These are phyloP conservation scores for Hawksworthiomyces lignivorus DNA, from an alignment of 2,329 filamentous ascomycete species.

Conservation along the genomic window DNA sequence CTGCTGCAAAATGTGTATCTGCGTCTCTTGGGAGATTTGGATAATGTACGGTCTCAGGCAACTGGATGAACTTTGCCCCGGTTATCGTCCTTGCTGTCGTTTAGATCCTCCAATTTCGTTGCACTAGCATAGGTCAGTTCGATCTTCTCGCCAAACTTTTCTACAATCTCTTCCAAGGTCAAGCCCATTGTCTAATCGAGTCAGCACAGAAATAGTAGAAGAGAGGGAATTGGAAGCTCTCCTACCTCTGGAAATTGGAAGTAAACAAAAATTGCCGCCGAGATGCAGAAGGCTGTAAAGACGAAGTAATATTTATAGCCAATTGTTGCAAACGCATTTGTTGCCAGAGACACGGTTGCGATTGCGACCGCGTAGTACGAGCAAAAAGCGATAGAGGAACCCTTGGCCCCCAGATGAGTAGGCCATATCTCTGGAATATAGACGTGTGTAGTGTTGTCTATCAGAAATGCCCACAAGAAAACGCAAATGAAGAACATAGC, in stretches of 20 bases:
- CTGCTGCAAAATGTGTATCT: too few species aligned
- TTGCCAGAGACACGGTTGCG: background rate
- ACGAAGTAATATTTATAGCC: slow-evolving; percentile 2
- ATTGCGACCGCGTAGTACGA: slow-evolving; percentile 3
- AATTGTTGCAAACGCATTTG: background rate
- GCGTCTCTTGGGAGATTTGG: too few species aligned
- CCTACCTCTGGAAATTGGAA: slow-evolving; percentile 2
- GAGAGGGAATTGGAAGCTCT: too few species aligned
- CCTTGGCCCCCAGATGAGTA: slow-evolving; percentile 1
- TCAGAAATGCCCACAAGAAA: background rate
- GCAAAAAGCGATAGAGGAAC: slow-evolving; percentile 16
- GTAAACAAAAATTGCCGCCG: background rate
- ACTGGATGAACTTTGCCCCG: too few species aligned
- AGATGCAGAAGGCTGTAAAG: background rate
- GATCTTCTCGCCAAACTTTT: slow-evolving; percentile 1
- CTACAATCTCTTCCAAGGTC: background rate
- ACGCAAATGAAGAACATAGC: slow-evolving; percentile 2
- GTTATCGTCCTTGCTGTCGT: too few species aligned
- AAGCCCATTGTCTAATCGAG: slow-evolving; percentile 1
- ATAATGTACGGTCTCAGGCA: too few species aligned
- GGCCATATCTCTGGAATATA: slow-evolving; percentile 6
- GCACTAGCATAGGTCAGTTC: too few species aligned
- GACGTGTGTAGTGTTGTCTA: slow-evolving; percentile 1
- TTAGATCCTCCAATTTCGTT: too few species aligned
- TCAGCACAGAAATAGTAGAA: background rate